Base-by-base conservation (phyloP, 768 basidiomycete genomes). In the Boletus barrowsii region DNA sequence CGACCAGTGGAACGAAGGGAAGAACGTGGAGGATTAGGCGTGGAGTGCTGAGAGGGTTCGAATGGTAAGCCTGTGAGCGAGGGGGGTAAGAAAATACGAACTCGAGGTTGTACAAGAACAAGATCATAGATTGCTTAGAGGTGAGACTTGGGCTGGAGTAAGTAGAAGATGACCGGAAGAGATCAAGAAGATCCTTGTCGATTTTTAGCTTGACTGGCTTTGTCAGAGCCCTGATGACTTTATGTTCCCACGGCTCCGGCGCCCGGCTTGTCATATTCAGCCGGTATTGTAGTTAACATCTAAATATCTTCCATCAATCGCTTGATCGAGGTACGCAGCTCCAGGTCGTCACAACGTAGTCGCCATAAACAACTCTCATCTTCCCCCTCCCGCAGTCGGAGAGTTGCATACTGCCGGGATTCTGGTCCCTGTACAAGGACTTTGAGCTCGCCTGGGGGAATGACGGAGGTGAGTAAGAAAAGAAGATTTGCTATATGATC, bases 291-390 rank as follows among this genome's bases (percentile, higher is more conserved):
- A 26, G 6, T 7, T 4, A 26, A 26, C 29, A 17, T 15, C 36
- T 47, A 62, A 4, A 66, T 43, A 3, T 59, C 60, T 17, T 72
- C 61, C 51, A 85, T 66, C 54, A 75, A 46, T 37, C 66, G 67
- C 68, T 80, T 81, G 50, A 87, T 74, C 20, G 70, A 59, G 24
- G 58, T 69, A 51, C 79, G 67, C 56, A 87, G 57, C 15, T 61
- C 68, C 15, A 59, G 62, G 48, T 84, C 78, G 11, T 70, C 73
- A 62, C 83, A 80, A 29, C 86, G 83, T 55, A 89, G 49, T 46
- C 83, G 79, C 87, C 88, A 90, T 43, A 90, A 65, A 63, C 86
- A 88, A 29, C 86, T 79, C 32, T 84, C 83, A 39, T 88, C 88
- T 5, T 87, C 84, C 18, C 79, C 78, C 57, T 82, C 83, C 47